These are phyloP conservation scores for Aegilops tauschii DNA, from an alignment of 176 grass and related monocot species.

Conservation along the genomic window DNA sequence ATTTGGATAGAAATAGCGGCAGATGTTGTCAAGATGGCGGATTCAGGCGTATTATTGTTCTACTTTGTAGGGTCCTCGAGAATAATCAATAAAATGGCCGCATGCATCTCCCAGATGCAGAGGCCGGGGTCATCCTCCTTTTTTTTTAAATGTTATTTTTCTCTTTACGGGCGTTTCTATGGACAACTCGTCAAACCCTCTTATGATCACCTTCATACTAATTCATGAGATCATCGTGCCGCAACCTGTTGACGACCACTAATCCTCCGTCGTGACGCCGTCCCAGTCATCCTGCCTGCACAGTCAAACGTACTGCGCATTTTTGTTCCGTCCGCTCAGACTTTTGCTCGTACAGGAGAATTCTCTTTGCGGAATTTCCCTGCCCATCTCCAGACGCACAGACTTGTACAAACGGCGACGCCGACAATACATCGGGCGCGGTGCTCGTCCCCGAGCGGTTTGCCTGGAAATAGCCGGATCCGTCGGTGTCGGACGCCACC, in stretches of 20 bases:
- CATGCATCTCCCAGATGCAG: no score
- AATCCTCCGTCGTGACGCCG: not conserved
- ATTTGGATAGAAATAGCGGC: no score
- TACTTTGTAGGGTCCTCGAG: no score
- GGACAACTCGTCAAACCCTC: no score
- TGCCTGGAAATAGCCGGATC: not conserved
- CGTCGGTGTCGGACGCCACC: not conserved
- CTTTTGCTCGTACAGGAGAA: not conserved
- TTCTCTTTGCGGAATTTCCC: not conserved
- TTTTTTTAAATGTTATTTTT: no score
- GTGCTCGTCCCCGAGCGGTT: not conserved
- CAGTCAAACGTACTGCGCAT: not conserved
- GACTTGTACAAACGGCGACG: constrained; percentile 19
- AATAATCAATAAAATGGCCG: no score
- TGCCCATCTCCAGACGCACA: not conserved
- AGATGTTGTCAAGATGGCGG: no score
- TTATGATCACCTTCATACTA: not conserved
- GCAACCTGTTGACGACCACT: not conserved
- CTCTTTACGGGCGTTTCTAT: no score
- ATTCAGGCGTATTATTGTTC: no score
- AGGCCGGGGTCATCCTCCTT: no score
- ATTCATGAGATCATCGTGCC: not conserved
- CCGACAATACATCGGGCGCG: constrained; percentile 15
- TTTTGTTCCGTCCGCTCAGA: not conserved
- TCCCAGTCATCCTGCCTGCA: not conserved